These are phyloP conservation scores for Jaapia argillacea DNA, from an alignment of 768 basidiomycete genomes.

Conservation along the genomic window DNA sequence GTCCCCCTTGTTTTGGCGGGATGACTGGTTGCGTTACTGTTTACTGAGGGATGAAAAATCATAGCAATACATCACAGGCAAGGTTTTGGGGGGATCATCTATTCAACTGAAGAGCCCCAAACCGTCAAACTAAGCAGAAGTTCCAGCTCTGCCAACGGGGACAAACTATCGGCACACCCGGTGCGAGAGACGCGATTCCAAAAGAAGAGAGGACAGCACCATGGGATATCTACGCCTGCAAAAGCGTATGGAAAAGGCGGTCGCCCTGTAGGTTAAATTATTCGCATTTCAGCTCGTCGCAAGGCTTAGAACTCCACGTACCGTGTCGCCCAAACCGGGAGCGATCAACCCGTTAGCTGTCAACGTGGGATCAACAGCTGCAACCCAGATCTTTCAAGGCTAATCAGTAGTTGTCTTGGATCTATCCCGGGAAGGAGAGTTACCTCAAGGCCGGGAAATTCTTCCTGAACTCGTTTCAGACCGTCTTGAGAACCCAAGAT, in stretches of 20 bases:
- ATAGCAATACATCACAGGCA: too few relatives aligned
- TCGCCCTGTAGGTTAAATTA: conserved; percentile 48
- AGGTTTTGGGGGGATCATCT: too few relatives aligned
- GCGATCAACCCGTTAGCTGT: conserved; percentile 70
- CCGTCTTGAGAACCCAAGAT: conserved; percentile 76
- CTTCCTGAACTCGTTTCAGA: conserved; percentile 48
- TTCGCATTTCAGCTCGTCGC: background rate
- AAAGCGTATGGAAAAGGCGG: conserved; percentile 68
- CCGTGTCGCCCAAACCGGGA: conserved; percentile 90
- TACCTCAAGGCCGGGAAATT: conserved; percentile 79
- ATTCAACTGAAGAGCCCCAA: too few relatives aligned
- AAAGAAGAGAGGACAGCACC: too few relatives aligned
- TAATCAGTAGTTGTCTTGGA: conserved; percentile 1
- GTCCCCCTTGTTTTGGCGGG: too few relatives aligned
- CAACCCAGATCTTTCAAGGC: conserved; percentile 66
- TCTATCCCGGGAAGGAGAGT: conserved; percentile 6
- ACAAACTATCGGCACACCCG: too few relatives aligned
- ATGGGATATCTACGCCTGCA: conserved; percentile 3
- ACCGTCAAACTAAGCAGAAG: too few relatives aligned
- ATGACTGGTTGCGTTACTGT: too few relatives aligned
- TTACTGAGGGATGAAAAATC: too few relatives aligned
- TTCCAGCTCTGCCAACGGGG: too few relatives aligned
- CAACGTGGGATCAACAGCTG: conserved; percentile 66
- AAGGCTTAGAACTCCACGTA: too few relatives aligned
- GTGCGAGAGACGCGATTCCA: too few relatives aligned